These are phyloP conservation scores for Chaetoceros tenuissimus DNA, from an alignment of 108 stramenopile species.

Conservation along the genomic window DNA sequence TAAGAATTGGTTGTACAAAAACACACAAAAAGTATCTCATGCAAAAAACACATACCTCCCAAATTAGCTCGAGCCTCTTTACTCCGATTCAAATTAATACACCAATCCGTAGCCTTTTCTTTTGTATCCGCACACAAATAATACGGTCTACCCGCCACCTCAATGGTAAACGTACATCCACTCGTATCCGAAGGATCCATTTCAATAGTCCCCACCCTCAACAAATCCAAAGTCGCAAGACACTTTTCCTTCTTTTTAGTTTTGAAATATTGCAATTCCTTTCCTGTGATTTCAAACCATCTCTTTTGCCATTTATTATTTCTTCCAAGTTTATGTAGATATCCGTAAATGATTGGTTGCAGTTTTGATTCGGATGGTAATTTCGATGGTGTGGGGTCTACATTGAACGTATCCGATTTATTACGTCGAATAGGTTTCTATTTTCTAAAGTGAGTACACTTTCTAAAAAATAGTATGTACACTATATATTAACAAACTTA, in stretches of 20 bases:
- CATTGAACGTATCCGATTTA: constrained; percentile 4
- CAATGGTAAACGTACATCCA: constrained; percentile 65
- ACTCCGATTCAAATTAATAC: constrained; percentile 73
- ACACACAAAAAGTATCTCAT: no score
- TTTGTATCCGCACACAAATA: constrained; percentile 65
- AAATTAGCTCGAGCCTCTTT: constrained; percentile 73
- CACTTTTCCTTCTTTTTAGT: constrained; percentile 81
- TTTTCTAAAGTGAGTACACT: no score
- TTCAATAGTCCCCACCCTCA: constrained; percentile 61
- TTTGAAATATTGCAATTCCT: constrained; percentile 96
- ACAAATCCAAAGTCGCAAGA: constrained; percentile 76
- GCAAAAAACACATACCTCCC: constrained; percentile 73
- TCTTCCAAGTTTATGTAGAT: constrained; percentile 89
- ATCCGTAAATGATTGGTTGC: constrained; percentile 72
- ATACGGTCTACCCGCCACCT: constrained; percentile 67
- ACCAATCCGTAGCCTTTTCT: constrained; percentile 76
- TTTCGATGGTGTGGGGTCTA: constrained; percentile 14
- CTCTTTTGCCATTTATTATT: constrained; percentile 97
- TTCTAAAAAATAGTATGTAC: no score
- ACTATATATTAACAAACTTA: not conserved
- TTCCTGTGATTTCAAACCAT: constrained; percentile 95
- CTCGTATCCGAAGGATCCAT: constrained; percentile 50
- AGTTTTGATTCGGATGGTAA: constrained; percentile 16
- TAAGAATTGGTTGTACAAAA: no score
- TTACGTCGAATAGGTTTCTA: not conserved